Conservation (phyloP, 805 yeast genomes). For the Kregervanrija delftensis region DNA sequence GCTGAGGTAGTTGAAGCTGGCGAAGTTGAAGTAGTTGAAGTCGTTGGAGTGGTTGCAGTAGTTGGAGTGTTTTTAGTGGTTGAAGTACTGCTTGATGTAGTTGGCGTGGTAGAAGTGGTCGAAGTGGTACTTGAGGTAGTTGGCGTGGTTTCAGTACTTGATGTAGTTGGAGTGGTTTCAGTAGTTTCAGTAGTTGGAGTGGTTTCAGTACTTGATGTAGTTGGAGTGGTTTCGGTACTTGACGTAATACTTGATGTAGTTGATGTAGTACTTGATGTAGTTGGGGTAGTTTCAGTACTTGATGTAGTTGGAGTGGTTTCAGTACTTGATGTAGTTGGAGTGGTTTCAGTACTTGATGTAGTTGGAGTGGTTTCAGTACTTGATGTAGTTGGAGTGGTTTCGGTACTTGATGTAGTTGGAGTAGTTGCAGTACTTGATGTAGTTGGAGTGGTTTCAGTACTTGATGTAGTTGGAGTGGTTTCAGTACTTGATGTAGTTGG, state of each 20-base stretch:
- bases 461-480: constrained; percentile 10
- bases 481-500: constrained; percentile 8
- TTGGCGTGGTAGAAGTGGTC: not conserved
- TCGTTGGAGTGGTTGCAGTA: constrained; percentile 1
- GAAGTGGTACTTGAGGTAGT: not conserved
- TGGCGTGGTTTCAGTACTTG: not conserved
- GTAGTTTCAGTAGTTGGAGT: not conserved
- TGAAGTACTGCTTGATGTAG: not conserved
- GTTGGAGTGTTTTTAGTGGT: constrained; percentile 14
- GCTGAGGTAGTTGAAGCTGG: constrained; percentile 10
- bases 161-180: not conserved
- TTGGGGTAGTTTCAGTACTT: not conserved
- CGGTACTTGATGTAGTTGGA: too few relatives aligned
- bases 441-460: too few relatives aligned
- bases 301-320: not conserved
- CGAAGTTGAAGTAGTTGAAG: constrained; percentile 9
- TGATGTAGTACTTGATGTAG: not conserved
- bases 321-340: too few relatives aligned
- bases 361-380: constrained; percentile 13
- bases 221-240: not conserved
- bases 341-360: constrained; percentile 1
- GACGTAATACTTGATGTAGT: constrained; percentile 2
- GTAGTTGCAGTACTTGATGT: too few relatives aligned
- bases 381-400: not conserved
- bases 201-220: constrained; percentile 1